Percentiles rank a stretch among this genome's conserved stretches.
These are phyloP conservation scores for Penicillium pancosmium DNA, from an alignment of 495 filamentous ascomycete genomes.

Conservation along the genomic window DNA sequence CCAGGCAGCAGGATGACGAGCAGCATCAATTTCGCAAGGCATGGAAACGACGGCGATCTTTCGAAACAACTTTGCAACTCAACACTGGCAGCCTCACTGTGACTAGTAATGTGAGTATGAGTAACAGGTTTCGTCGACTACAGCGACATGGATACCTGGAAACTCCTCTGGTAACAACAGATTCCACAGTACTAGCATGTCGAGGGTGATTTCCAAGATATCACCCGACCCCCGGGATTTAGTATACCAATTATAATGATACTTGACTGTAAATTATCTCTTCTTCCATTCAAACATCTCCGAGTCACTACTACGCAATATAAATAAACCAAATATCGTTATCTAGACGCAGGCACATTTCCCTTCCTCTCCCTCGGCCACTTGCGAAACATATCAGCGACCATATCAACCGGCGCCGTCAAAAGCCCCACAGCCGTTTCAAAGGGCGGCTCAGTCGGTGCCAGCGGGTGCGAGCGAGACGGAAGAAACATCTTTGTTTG, in stretches of 20 bases:
- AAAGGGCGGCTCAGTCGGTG: conserved; percentile 30
- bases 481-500: conserved; percentile 63
- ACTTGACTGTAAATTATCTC: not conserved
- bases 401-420: conserved; percentile 30
- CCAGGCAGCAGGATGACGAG: conserved; percentile 43
- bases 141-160: conserved; percentile 19
- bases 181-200: conserved; percentile 18
- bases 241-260: not conserved
- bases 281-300: not conserved
- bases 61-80: conserved; percentile 11
- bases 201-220: conserved; percentile 10
- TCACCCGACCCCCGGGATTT: not conserved
- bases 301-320: not conserved
- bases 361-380: conserved; percentile 22
- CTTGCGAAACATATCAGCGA: conserved; percentile 36
- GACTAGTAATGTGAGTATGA: conserved; percentile 8
- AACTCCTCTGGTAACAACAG: conserved; percentile 13
- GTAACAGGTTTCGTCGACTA: conserved; percentile 22
- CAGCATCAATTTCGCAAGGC: conserved; percentile 44
- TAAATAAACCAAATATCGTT: not conserved
- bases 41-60: conserved; percentile 34
- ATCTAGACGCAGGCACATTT: not conserved
- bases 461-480: conserved; percentile 54
- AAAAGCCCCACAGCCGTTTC: conserved; percentile 29
- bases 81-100: not conserved